Conservation (phyloP, 305 asterid genomes). For the Fraxinus xanthoxyloides region DNA sequence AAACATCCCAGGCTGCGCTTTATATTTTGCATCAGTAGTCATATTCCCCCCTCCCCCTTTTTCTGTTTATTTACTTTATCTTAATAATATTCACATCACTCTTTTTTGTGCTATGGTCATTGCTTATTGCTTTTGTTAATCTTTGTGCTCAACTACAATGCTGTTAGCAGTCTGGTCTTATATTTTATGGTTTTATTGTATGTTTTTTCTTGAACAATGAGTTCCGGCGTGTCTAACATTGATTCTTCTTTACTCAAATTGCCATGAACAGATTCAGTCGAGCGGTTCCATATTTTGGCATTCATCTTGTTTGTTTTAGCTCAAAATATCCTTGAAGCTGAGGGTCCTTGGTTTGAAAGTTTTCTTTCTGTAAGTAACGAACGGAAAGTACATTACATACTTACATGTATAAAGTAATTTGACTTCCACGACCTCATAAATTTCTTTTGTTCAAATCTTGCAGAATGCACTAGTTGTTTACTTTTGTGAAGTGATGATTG, state of each 20-base stretch:
- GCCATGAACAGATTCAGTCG: conserved; percentile 75
- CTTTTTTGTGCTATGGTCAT: not conserved
- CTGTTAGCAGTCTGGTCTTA: not conserved
- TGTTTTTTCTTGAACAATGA: not conserved
- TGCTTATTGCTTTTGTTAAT: not conserved
- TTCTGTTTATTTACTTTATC: not conserved
- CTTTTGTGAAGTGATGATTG: conserved; percentile 83
- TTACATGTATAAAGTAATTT: not conserved
- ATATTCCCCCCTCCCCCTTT: not conserved
- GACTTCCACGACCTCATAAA: not conserved
- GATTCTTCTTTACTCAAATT: conserved; percentile 19
- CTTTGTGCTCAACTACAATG: not conserved
- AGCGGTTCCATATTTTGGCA: conserved; percentile 94
- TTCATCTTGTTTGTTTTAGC: conserved; percentile 93
- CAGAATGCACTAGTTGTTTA: conserved; percentile 92
- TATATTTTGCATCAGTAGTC: not conserved
- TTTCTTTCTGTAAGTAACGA: conserved; percentile 67
- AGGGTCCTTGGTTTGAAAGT: conserved; percentile 93
- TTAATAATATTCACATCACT: not conserved
- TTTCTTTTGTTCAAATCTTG: conserved; percentile 37
- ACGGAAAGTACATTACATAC: conserved; percentile 6
- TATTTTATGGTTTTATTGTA: not conserved
- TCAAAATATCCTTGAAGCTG: conserved; percentile 92
- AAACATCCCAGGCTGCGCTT: not conserved
- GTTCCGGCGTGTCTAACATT: conserved; percentile 15